A percentile compares a stretch with the other conserved stretches of the same genome.
Evolutionary conservation across 768 basidiomycete species (phyloP).

Genomic region (Phaeolepiota aurea): DNA sequence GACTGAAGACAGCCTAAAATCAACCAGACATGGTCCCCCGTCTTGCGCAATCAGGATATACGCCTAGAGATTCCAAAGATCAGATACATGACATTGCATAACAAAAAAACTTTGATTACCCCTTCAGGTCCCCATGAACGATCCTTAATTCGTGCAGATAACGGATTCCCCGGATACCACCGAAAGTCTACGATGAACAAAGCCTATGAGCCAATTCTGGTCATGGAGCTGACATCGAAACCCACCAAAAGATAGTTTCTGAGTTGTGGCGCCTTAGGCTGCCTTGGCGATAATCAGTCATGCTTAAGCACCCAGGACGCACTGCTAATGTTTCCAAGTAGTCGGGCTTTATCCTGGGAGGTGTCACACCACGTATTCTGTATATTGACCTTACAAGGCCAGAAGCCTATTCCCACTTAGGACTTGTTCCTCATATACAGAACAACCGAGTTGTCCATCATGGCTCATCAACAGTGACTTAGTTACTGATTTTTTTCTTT

Average conservation of each 20-base stretch:
- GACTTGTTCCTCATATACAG: not conserved
- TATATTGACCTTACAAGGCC: too few relatives aligned
- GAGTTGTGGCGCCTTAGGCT: too few relatives aligned
- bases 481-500: conserved; percentile 27
- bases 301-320: too few relatives aligned
- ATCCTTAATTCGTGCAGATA: conserved; percentile 1
- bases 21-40: conserved; percentile 8
- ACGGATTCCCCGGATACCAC: not conserved
- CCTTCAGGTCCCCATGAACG: conserved; percentile 3
- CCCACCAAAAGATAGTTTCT: not conserved
- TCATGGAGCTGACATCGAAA: too few relatives aligned
- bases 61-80: not conserved
- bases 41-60: not conserved
- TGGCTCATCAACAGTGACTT: conserved; percentile 64
- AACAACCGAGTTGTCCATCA: conserved; percentile 65
- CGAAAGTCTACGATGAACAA: not conserved
- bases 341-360: too few relatives aligned
- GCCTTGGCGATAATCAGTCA: too few relatives aligned
- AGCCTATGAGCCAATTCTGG: too few relatives aligned
- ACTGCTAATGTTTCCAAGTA: too few relatives aligned
- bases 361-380: too few relatives aligned
- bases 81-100: not conserved
- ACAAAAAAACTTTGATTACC: not conserved
- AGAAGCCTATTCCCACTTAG: conserved; percentile 49
- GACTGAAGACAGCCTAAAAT: conserved; percentile 14